A percentile compares a stretch with the other conserved stretches of the same genome.
These are phyloP conservation scores for Boletus albobrunnescens DNA, from an alignment of 1,284 basidiomycete species.

Conservation along the genomic window DNA sequence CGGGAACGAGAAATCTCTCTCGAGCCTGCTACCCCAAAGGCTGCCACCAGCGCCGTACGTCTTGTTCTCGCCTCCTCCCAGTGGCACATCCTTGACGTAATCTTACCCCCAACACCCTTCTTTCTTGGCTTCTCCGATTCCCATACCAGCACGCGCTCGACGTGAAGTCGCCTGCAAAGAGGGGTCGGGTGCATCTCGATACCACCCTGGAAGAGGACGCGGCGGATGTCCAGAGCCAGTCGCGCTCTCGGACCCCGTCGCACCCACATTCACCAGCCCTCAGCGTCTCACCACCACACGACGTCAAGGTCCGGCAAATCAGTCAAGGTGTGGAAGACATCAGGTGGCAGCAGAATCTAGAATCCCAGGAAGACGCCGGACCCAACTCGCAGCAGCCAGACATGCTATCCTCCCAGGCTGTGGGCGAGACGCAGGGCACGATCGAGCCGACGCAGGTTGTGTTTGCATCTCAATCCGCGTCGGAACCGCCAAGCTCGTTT, in stretches of 20 bases:
- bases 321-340: slow-evolving; percentile 74
- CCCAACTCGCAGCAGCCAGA: slow-evolving; percentile 4
- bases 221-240: slow-evolving; percentile 28
- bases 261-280: slow-evolving; percentile 39
- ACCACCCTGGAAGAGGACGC: slow-evolving; percentile 57
- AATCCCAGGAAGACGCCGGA: slow-evolving; percentile 13
- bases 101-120: slow-evolving; percentile 15
- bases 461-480: slow-evolving; percentile 9
- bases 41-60: slow-evolving; percentile 35
- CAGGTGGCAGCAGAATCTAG: slow-evolving; percentile 50
- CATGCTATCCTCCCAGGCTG: slow-evolving; percentile 8
- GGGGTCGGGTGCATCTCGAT: slow-evolving; percentile 61
- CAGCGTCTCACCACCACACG: slow-evolving; percentile 62
- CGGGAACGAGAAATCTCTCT: slow-evolving; percentile 71
- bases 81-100: slow-evolving; percentile 30
- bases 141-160: slow-evolving; percentile 46
- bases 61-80: slow-evolving; percentile 5
- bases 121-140: slow-evolving; percentile 10
- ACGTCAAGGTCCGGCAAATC: slow-evolving; percentile 70
- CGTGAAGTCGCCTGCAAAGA: slow-evolving; percentile 61
- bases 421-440: slow-evolving; percentile 11
- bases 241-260: slow-evolving; percentile 42
- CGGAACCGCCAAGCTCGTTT: slow-evolving; percentile 17
- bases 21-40: slow-evolving; percentile 58
- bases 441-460: slow-evolving; percentile 16